Conservation (phyloP, 176 grass and related monocot genomes). For the Triticum turgidum region DNA sequence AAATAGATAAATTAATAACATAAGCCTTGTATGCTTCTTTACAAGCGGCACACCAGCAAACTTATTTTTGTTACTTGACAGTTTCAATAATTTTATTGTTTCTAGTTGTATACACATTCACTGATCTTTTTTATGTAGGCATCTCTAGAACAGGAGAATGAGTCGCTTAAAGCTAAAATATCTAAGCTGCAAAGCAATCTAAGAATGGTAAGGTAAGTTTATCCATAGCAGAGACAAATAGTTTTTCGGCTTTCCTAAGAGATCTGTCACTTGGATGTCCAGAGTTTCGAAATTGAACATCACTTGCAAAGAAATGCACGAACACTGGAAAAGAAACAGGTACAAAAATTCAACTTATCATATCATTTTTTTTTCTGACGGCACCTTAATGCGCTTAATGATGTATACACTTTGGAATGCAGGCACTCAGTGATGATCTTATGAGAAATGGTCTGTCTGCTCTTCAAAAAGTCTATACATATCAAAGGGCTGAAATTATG, state of each 20-base stretch:
- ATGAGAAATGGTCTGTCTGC: constrained; percentile 53
- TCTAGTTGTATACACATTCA: not conserved
- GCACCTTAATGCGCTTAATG: constrained; percentile 2
- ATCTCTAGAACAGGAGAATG: constrained; percentile 79
- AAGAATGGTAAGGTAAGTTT: constrained; percentile 68
- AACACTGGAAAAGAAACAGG: constrained; percentile 74
- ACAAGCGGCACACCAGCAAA: not conserved
- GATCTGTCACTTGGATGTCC: constrained; percentile 28
- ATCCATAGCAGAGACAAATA: not conserved
- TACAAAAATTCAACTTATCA: constrained; percentile 32
- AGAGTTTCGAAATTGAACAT: constrained; percentile 90
- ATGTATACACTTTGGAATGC: constrained; percentile 15
- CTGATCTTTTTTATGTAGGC: constrained; percentile 42
- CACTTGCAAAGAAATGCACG: constrained; percentile 76
- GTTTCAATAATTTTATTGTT: not conserved
- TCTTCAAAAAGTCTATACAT: constrained; percentile 40
- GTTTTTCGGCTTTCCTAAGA: constrained; percentile 26
- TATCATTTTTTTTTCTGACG: not conserved
- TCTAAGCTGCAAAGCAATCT: constrained; percentile 91
- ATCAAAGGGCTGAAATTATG: constrained; percentile 66
- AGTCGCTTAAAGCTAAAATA: constrained; percentile 75
- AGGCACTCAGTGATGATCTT: constrained; percentile 58
- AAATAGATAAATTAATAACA: not conserved
- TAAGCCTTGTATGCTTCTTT: not conserved
- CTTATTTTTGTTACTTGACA: not conserved